Percentiles rank a stretch among this genome's conserved stretches.
Evolutionary conservation across 2,329 filamentous ascomycete species (phyloP).

Genomic region (Cladorrhinum sp.): DNA sequence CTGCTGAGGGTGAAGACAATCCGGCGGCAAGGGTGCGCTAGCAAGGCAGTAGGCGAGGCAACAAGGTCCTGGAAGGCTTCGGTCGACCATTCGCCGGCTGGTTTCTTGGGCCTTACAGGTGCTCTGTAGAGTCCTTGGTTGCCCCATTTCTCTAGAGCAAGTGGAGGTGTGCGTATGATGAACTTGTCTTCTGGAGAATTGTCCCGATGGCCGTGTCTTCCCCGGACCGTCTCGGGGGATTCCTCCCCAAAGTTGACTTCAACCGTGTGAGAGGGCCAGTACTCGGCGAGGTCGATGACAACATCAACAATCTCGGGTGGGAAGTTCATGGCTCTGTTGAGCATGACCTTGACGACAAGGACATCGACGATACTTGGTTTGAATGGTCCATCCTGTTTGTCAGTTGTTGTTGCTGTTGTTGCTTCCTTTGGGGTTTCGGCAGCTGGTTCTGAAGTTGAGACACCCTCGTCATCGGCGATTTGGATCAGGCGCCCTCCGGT

Average conservation of each 20-base stretch:
- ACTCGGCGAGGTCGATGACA: slow-evolving; percentile 59
- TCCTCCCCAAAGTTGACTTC: slow-evolving; percentile 30
- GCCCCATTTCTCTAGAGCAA: slow-evolving; percentile 37
- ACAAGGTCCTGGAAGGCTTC: slow-evolving; percentile 37
- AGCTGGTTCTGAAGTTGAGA: background rate
- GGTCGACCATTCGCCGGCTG: slow-evolving; percentile 31
- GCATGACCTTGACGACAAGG: slow-evolving; percentile 44
- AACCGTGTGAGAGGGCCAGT: slow-evolving; percentile 53
- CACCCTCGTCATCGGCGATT: background rate
- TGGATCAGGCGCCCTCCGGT: background rate
- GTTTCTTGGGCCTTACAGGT: slow-evolving; percentile 12
- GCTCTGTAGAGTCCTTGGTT: slow-evolving; percentile 13
- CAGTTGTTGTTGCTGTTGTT: too few species aligned
- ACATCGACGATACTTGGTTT: slow-evolving; percentile 48
- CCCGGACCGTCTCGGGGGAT: slow-evolving; percentile 19
- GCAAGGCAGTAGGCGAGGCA: slow-evolving; percentile 38
- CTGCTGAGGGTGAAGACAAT: slow-evolving; percentile 58
- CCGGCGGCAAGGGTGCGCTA: slow-evolving; percentile 54
- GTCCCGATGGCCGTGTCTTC: background rate
- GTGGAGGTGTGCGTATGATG: slow-evolving; percentile 40
- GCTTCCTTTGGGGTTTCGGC: background rate
- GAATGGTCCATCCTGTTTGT: slow-evolving; percentile 5
- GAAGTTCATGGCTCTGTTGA: slow-evolving; percentile 43
- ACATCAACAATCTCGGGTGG: slow-evolving; percentile 55
- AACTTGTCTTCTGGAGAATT: slow-evolving; percentile 37